Evolutionary conservation across 352 stramenopile species (phyloP).

Genomic region (Poterioochromonas sp.): DNA sequence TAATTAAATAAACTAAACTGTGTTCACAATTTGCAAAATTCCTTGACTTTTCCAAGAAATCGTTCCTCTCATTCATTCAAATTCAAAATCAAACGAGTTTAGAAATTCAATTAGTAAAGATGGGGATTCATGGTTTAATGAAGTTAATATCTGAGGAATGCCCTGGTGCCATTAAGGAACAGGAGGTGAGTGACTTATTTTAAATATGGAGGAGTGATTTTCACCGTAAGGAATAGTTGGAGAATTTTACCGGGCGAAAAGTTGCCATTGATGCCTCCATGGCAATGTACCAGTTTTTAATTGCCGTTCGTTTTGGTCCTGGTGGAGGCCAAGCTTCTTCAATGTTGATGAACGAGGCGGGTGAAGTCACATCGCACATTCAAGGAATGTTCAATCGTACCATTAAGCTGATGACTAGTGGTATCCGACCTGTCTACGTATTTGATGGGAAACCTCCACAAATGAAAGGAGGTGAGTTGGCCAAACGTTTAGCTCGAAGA

Average conservation of each 20-base stretch:
- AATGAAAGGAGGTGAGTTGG: slow-evolving; percentile 79
- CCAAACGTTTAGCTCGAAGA: slow-evolving; percentile 4
- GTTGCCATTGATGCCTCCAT: slow-evolving; percentile 98
- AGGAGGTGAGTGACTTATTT: slow-evolving; percentile 39
- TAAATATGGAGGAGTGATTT: slow-evolving; percentile 24
- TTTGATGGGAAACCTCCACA: slow-evolving; percentile 97
- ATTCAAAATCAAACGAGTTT: no score
- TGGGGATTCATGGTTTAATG: slow-evolving; percentile 98
- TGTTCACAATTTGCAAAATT: no score
- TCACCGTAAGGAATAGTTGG: no score
- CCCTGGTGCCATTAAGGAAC: slow-evolving; percentile 83
- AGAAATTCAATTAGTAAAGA: no score
- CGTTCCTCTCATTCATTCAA: no score
- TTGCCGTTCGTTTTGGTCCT: slow-evolving; percentile 67
- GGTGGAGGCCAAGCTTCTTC: slow-evolving; percentile 61
- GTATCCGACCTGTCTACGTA: slow-evolving; percentile 94
- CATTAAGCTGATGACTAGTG: slow-evolving; percentile 93
- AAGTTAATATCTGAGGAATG: slow-evolving; percentile 95
- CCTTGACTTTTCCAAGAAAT: no score
- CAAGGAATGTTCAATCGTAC: slow-evolving; percentile 97
- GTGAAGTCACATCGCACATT: slow-evolving; percentile 84
- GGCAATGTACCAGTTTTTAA: slow-evolving; percentile 98
- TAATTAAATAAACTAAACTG: no score
- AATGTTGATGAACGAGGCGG: slow-evolving; percentile 93
- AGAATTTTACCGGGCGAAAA: slow-evolving; percentile 80